Evolutionary conservation across 768 basidiomycete genomes (phyloP), one percentile per base, ranked within the genome.

Genomic region (Aureoboletus auriporus): DNA sequence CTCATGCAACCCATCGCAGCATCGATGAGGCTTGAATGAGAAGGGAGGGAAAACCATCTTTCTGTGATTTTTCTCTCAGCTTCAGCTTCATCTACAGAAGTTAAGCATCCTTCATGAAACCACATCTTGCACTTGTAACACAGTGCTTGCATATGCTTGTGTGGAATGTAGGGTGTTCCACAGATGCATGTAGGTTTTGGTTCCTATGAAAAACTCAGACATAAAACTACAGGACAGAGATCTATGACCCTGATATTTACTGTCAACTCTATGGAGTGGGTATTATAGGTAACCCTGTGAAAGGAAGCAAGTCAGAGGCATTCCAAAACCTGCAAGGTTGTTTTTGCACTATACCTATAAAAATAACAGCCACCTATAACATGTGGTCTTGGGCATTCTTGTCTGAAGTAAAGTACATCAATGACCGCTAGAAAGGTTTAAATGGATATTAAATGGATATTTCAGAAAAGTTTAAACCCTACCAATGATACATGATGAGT

Each of bases 1-100:
- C 45, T 51, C 31, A 51, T 51, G 0, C 1, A 1, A 34, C 41
- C 30, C 45, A 42, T 43, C 1, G 50, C 36, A 34, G 37, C 46
- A 3, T 7, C 6, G 7, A 51, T 1, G 1, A 51, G 41, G 1
- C 17, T 35, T 6, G 29, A 30, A 28, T 3, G 2, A 20, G 23
- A 12, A 2, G 5, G 20, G 11, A 7, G 1, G 3, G 5, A 37
- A 14, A 12, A 7, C 50, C 50, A 51, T 39, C 36, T 51, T 29
- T 2, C 29, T 2, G 39, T 0, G 5, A 34, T 39, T 2, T 20
- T 1, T 4, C n/a, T 35, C 30, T 5, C 9, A 2, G 30, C 45
- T 34, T 46, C 41, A 1, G 2, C 2, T 6, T 42, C 7, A 0
- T 16, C 12, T 28, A 42, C 27, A 0, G 0, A 1, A 12, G 16